Percentiles rank a stretch among this genome's conserved stretches.
Conservation (phyloP, 2,329 filamentous ascomycete genomes). For the Pestalotiopsis sp. region DNA sequence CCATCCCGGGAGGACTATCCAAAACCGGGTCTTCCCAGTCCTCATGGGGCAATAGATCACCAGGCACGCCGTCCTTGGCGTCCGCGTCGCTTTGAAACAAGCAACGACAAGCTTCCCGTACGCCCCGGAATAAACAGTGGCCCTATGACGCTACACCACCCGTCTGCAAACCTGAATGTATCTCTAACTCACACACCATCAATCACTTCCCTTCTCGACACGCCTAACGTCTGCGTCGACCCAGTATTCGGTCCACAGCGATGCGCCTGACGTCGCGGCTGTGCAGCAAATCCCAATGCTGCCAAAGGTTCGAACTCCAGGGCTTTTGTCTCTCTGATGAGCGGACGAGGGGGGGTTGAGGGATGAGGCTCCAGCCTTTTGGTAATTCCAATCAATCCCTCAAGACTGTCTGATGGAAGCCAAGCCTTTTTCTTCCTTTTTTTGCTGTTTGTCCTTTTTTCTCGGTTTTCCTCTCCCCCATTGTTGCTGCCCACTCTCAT, state of each 20-base stretch:
- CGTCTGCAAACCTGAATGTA: neutral
- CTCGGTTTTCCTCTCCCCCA: neutral
- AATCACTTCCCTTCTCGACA: slow-evolving; percentile 2
- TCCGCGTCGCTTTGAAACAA: slow-evolving; percentile 1
- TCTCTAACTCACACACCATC: neutral
- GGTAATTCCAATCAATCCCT: neutral
- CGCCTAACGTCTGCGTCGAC: neutral
- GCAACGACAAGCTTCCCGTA: slow-evolving; percentile 3
- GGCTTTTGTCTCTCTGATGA: neutral
- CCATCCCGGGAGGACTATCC: neutral
- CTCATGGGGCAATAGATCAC: neutral
- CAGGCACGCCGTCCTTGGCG: neutral
- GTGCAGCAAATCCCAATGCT: slow-evolving; percentile 9
- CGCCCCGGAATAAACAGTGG: slow-evolving; percentile 4
- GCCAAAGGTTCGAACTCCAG: neutral
- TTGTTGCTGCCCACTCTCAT: neutral
- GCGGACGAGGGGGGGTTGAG: neutral
- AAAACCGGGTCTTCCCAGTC: neutral
- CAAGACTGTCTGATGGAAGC: neutral
- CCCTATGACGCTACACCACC: neutral
- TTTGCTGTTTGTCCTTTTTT: neutral
- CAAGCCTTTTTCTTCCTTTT: neutral
- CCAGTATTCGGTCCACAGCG: slow-evolving; percentile 6
- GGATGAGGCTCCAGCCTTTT: neutral
- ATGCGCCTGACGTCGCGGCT: slow-evolving; percentile 10